A percentile compares a stretch with the other conserved stretches of the same genome.
Conservation (phyloP, 2,329 filamentous ascomycete genomes). For the Colletotrichum sp. region DNA sequence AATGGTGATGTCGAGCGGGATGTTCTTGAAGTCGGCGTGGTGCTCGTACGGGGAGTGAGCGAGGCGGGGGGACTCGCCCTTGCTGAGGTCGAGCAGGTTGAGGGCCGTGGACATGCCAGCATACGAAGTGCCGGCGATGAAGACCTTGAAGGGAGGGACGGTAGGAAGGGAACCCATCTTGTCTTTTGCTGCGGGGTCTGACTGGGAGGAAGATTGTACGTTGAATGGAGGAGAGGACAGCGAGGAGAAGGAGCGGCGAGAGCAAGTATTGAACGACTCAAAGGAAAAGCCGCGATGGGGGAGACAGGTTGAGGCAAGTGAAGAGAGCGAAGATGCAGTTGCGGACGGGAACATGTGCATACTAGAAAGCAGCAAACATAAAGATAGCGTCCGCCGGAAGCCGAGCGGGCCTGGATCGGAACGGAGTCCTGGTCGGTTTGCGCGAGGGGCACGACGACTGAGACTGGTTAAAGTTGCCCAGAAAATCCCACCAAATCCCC, state of each 20-base stretch:
- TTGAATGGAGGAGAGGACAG: not conserved
- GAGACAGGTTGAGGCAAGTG: conserved; percentile 2
- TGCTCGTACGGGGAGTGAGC: conserved; percentile 40
- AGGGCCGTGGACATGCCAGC: conserved; percentile 71
- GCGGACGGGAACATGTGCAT: not conserved
- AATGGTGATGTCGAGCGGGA: conserved; percentile 72
- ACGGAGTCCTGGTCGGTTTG: not conserved
- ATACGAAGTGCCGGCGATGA: conserved; percentile 76
- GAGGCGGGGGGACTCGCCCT: conserved; percentile 58
- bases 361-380: conserved; percentile 6
- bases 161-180: conserved; percentile 23
- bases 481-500: not conserved
- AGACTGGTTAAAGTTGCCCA: conserved; percentile 8
- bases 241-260: not conserved
- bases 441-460: not conserved
- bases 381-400: conserved; percentile 11
- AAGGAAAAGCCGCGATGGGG: not conserved
- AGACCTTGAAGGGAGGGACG: conserved; percentile 55
- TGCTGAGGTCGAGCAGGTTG: conserved; percentile 70
- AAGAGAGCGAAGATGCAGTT: conserved; percentile 5
- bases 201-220: not conserved
- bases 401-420: conserved; percentile 19
- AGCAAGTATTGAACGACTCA: not conserved
- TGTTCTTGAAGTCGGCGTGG: conserved; percentile 46
- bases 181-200: not conserved